Base-by-base conservation (phyloP, 2,329 filamentous ascomycete species). In the Epichloe amarillans region DNA sequence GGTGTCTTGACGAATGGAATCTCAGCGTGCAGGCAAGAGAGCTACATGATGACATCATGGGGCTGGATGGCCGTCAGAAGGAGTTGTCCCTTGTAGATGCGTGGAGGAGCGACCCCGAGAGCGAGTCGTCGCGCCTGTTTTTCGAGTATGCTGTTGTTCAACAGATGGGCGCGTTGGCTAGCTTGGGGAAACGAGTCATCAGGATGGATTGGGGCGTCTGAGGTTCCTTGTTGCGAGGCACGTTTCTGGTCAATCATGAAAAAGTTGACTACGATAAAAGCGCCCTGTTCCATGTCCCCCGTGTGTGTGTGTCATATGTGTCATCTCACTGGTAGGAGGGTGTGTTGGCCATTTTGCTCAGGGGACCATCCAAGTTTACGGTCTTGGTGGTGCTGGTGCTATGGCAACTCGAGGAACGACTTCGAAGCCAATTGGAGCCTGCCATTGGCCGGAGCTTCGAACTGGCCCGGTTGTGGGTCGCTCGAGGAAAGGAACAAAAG, bases 11-110 rank as follows among this genome's bases (percentile, higher is more conserved):
- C 6, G 69, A 71, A 6, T 79, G 75, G 71, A 67, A 67, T 26
- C 63, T 77, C 2, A 58, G 70, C 36, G 58, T 57, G 2, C 61
- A 69, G 47, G 75, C 76, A 2, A 66, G 60, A 46, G 66, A 67
- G 19, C 70, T 79, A 65, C 60, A 82, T 41, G 59, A 61, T 3
- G 75, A 79, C 17, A 68, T 81, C 17, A 67, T 69, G 55, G 65
- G 65, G 49, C 60, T 79, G 8, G 60, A 62, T 0, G 74, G 72
- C 1, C 67, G 76, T 2, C 68, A 73, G 2, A 64, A 64, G 41
- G 71, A 77, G 56, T 61, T 69, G 0, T 62, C 60, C 0, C 54
- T 77, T 33, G 68, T 80, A 38, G 59, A 63, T 33, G 60, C 64
- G 4, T 79, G 76, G 72, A 62, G 59, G 23, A 60, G 61, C 33